Evolutionary conservation across 2,329 filamentous ascomycete genomes (phyloP).

Genomic region (Bipolaris bicolor): DNA sequence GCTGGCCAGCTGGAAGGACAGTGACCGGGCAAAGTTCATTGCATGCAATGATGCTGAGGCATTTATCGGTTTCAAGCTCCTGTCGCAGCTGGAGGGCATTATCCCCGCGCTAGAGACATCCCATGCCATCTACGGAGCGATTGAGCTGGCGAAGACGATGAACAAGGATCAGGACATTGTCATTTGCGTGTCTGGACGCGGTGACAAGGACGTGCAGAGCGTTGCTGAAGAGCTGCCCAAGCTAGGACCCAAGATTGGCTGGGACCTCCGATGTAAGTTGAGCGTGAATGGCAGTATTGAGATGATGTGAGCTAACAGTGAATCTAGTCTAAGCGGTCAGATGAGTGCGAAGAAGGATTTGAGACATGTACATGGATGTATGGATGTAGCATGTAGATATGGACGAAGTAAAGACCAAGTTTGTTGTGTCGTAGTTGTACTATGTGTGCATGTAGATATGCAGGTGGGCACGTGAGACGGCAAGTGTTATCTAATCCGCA

Average conservation of each 20-base stretch:
- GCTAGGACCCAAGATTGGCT: constrained; percentile 84
- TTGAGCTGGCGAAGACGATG: constrained; percentile 93
- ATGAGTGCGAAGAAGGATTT: background rate
- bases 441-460: background rate
- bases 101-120: constrained; percentile 94
- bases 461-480: background rate
- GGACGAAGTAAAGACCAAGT: background rate
- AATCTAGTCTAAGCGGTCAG: constrained; percentile 30
- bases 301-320: constrained; percentile 24
- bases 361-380: background rate
- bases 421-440: background rate
- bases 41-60: constrained; percentile 91
- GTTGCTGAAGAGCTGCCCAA: constrained; percentile 92
- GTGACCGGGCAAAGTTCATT: constrained; percentile 81
- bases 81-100: constrained; percentile 91
- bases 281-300: background rate
- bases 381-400: constrained; percentile 3
- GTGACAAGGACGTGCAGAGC: constrained; percentile 98
- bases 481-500: background rate
- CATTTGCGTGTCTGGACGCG: constrained; percentile 89
- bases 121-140: constrained; percentile 87
- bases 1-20: constrained; percentile 91
- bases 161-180: constrained; percentile 86
- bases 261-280: constrained; percentile 63
- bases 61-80: constrained; percentile 81